A percentile compares a stretch with the other conserved stretches of the same genome.
These are phyloP conservation scores for Podosphaera leucotricha DNA, from an alignment of 2,329 filamentous ascomycete species.

Conservation along the genomic window DNA sequence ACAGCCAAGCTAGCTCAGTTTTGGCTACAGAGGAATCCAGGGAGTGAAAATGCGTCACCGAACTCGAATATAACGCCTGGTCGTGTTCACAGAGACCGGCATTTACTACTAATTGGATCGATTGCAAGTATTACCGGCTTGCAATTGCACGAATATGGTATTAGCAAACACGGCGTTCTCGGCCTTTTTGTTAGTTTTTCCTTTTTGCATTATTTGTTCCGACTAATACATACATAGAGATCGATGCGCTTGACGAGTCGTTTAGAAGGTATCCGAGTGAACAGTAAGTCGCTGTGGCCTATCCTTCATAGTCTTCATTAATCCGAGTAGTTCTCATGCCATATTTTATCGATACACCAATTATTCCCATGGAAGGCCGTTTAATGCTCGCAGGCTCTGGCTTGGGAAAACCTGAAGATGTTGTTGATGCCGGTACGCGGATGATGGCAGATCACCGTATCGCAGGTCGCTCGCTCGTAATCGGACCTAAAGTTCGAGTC, in stretches of 20 bases:
- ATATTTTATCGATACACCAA: constrained; percentile 41
- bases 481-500: constrained; percentile 31
- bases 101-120: constrained; percentile 38
- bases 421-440: constrained; percentile 38
- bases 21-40: constrained; percentile 28
- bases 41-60: constrained; percentile 16
- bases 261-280: constrained; percentile 31
- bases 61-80: constrained; percentile 13
- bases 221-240: constrained; percentile 14
- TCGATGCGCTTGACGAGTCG: constrained; percentile 27
- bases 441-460: constrained; percentile 34
- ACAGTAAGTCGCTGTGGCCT: constrained; percentile 15
- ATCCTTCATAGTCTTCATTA: background rate
- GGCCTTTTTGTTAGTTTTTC: constrained; percentile 26
- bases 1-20: constrained; percentile 40
- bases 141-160: constrained; percentile 26
- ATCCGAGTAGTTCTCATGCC: constrained; percentile 27
- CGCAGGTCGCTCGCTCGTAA: constrained; percentile 29
- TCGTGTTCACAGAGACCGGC: constrained; percentile 24
- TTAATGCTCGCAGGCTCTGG: constrained; percentile 31
- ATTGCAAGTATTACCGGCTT: constrained; percentile 28
- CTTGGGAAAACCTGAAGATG: constrained; percentile 29
- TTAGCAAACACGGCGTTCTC: constrained; percentile 41
- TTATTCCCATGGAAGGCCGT: constrained; percentile 24
- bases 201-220: background rate